Conservation (phyloP, 2,329 filamentous ascomycete genomes). For the Juglanconis oblonga region DNA sequence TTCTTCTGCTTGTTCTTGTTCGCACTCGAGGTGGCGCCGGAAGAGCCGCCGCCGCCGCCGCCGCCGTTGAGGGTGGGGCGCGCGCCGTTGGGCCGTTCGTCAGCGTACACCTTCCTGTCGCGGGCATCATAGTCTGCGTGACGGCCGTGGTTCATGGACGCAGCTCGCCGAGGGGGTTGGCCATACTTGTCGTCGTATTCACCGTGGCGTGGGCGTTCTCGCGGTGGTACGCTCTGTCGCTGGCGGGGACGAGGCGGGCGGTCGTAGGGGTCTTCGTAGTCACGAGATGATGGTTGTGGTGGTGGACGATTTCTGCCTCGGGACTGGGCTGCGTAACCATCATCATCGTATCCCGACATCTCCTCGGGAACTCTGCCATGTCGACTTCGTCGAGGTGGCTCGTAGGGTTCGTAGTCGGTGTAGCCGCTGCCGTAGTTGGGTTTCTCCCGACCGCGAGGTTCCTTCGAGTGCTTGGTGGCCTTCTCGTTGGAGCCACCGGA, state of each 20-base stretch:
- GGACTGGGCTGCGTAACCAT: neutral
- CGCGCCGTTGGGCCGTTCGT: neutral
- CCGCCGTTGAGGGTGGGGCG: neutral
- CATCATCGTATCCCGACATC: neutral
- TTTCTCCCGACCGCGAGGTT: conserved; percentile 5
- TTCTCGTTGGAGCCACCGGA: conserved; percentile 3
- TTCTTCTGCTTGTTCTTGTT: conserved; percentile 16
- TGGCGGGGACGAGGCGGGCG: conserved; percentile 3
- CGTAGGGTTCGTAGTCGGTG: neutral
- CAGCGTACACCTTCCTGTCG: conserved; percentile 1
- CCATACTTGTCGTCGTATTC: conserved; percentile 3
- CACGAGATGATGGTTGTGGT: neutral
- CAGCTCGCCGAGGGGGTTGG: conserved; percentile 6
- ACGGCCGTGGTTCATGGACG: conserved; percentile 7
- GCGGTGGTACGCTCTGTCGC: conserved; percentile 15
- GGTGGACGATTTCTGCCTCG: neutral
- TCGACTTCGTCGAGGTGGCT: conserved; percentile 7
- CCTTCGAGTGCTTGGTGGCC: neutral
- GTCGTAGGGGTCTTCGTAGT: conserved; percentile 12
- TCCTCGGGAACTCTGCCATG: conserved; percentile 7
- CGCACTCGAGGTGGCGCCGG: neutral
- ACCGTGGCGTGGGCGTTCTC: conserved; percentile 1
- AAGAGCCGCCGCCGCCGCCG: neutral
- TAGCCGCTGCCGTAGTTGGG: conserved; percentile 7
- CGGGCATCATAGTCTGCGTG: neutral